Evolutionary conservation across 768 basidiomycete genomes (phyloP), one percentile per base, ranked within the genome.

Genomic region (Kwoniella newhampshirensis): DNA sequence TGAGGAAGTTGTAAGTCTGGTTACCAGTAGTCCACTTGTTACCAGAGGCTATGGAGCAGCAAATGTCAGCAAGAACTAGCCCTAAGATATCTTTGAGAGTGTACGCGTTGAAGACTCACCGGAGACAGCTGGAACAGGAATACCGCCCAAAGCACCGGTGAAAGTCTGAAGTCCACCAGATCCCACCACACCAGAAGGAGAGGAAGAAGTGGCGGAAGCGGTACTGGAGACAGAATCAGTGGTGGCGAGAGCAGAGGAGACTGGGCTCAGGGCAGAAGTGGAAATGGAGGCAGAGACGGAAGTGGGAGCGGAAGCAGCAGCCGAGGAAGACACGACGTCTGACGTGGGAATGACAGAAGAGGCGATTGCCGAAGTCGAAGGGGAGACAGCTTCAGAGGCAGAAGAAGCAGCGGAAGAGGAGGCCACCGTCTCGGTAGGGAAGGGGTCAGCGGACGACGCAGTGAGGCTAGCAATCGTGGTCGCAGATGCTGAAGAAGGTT

Each of bases 71-170:
- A 41, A 20, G 6, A 4, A 41, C 17, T 41, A n/a, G 6, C 17
- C 17, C 39, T 41, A 41, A 41, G 39, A 15, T 41, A 5, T 6
- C 17, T 41, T 9, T 9, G 35, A n/a, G 35, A 43, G 8, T 43
- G 42, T 15, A 43, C 9, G 13, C 11, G 39, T 7, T 12, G 30
- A n/a, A 36, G 18, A 57, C 62, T 41, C 21, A 62, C 66, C 47
- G 15, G 59, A 60, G 4, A 68, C 66, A 18, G 66, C 59, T 4
- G 66, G 63, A 43, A 60, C 63, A n/a, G 59, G 28, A 13, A 59
- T 43, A 15, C 57, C 59, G 25, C 59, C 66, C 18, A 64, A 37
- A 36, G 63, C 60, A 39, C 66, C 66, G 6, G 43, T 62, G 63
- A 57, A 68, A 15, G 59, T 54, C 54, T 68, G 66, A 1, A 68